phyloP scores from a whole-genome alignment of 208 protist genomes.

The Trypanosoma avium region DNA sequence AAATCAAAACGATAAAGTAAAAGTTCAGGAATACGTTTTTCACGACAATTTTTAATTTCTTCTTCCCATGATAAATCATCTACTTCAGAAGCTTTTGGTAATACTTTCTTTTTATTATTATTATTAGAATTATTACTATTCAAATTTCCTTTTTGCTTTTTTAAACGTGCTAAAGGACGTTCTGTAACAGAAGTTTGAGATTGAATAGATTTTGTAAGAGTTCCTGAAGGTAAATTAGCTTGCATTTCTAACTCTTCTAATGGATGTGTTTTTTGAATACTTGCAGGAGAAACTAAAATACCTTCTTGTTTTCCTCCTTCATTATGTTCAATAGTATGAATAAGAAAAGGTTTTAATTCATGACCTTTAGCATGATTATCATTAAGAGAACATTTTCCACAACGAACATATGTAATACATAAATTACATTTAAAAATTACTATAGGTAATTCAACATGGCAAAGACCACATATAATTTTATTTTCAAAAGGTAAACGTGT shows the following conservation, averaged over 20 bases:
- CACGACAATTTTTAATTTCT: slow-evolving; percentile 64
- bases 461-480: slow-evolving; percentile 60
- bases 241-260: slow-evolving; percentile 77
- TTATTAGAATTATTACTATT: slow-evolving; percentile 14
- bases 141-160: too few species aligned
- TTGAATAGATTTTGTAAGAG: slow-evolving; percentile 39
- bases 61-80: slow-evolving; percentile 74
- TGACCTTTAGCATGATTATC: slow-evolving; percentile 61
- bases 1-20: slow-evolving; percentile 75
- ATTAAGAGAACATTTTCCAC: slow-evolving; percentile 73
- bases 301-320: slow-evolving; percentile 33
- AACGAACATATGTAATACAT: slow-evolving; percentile 59
- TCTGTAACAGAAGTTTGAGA: neutral
- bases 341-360: slow-evolving; percentile 54
- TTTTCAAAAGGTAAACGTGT: slow-evolving; percentile 10
- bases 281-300: slow-evolving; percentile 46
- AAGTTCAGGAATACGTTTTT: slow-evolving; percentile 45
- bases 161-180: slow-evolving; percentile 19
- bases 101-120: slow-evolving; percentile 16
- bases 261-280: slow-evolving; percentile 55
- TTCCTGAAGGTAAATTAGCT: slow-evolving; percentile 61
- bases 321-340: slow-evolving; percentile 59
- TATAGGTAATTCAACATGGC: slow-evolving; percentile 47
- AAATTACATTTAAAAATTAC: slow-evolving; percentile 61
- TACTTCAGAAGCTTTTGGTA: slow-evolving; percentile 71